phyloP scores from a whole-genome alignment of 73 alveolate genomes.

The Paramecium sexaurelia region DNA sequence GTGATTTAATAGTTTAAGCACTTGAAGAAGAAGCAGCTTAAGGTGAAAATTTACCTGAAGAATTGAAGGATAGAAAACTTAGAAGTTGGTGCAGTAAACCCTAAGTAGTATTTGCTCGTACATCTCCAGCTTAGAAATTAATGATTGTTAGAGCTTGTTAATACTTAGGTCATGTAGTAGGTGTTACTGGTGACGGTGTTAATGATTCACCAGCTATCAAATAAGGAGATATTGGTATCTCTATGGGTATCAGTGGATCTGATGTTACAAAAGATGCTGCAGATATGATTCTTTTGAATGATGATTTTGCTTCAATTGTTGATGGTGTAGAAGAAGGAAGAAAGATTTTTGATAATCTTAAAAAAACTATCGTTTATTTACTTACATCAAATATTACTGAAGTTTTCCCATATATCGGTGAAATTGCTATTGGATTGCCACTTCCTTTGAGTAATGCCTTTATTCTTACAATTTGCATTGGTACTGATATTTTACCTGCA shows the following conservation, averaged over 20 bases:
- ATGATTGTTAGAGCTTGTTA: conserved; percentile 93
- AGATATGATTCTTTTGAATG: conserved; percentile 96
- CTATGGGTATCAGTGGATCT: conserved; percentile 96
- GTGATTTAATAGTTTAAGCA: conserved; percentile 76
- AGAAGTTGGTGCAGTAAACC: conserved; percentile 88
- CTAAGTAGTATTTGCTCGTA: conserved; percentile 91
- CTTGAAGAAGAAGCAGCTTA: conserved; percentile 62
- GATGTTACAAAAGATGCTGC: conserved; percentile 99
- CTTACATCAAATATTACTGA: conserved; percentile 90
- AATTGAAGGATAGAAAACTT: conserved; percentile 80
- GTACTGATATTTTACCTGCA: conserved; percentile 96
- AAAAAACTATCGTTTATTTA: conserved; percentile 83
- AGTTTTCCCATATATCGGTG: conserved; percentile 85
- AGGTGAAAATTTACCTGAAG: conserved; percentile 45
- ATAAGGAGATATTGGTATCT: conserved; percentile 92
- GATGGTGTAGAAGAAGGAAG: conserved; percentile 98
- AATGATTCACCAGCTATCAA: conserved; percentile 96
- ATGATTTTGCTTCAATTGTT: conserved; percentile 96
- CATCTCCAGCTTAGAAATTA: conserved; percentile 92
- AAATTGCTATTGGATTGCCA: conserved; percentile 85
- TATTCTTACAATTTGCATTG: conserved; percentile 83
- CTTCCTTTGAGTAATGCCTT: conserved; percentile 86
- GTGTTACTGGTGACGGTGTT: conserved; percentile 95
- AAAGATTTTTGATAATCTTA: conserved; percentile 90
- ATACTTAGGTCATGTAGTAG: conserved; percentile 88